Percentiles rank a stretch among this genome's conserved stretches.
phyloP scores from a whole-genome alignment of 1,139 yeast genomes.

The Debaryomyces sp. region DNA sequence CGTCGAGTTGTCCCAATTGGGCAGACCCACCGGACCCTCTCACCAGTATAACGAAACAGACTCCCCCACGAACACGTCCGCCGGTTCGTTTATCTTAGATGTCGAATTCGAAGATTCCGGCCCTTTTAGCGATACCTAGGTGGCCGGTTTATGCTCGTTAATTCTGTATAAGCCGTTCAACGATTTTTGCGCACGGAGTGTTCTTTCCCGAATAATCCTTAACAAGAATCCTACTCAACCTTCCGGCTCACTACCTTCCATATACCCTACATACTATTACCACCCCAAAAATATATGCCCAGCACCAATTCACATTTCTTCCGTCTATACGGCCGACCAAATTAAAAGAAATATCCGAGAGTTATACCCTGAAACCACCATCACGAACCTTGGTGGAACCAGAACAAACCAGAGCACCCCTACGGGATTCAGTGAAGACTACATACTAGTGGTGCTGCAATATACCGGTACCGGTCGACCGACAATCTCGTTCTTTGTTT shows the following conservation, averaged over 20 bases:
- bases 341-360: neutral
- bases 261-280: neutral
- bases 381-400: neutral
- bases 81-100: slow-evolving; percentile 39
- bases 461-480: slow-evolving; percentile 6
- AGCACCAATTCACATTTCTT: neutral
- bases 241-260: neutral
- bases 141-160: neutral
- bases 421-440: neutral
- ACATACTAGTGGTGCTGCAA: neutral
- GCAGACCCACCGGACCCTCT: slow-evolving; percentile 2
- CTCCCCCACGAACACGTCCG: slow-evolving; percentile 11
- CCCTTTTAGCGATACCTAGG: slow-evolving; percentile 36
- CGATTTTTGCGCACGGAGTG: slow-evolving; percentile 3
- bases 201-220: neutral
- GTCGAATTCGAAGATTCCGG: slow-evolving; percentile 37
- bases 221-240: neutral
- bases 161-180: neutral
- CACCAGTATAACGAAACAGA: neutral
- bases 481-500: neutral
- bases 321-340: neutral
- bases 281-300: neutral
- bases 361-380: neutral
- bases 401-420: neutral
- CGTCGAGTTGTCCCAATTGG: neutral